Base-by-base conservation (phyloP, 331 rosid genomes). In the Spiraea crenata region DNA sequence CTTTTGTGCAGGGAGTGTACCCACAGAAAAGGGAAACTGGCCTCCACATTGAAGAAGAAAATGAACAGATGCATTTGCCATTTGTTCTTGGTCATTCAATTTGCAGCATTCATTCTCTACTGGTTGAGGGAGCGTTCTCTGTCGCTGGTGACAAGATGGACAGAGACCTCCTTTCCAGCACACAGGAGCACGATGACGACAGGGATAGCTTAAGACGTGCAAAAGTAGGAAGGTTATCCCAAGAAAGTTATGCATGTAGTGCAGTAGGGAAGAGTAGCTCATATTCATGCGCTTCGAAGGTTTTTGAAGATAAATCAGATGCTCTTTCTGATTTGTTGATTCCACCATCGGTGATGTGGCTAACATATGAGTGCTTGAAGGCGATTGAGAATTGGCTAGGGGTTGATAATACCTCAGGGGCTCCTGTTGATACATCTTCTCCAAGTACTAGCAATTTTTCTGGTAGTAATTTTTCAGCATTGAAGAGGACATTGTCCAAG, bases 21-120 rank as follows among this genome's bases (percentile, higher is more conserved):
- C 93, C 96, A 64, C 98, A 86, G 65, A 95, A 86, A 89, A 82
- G 99, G 83, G 99, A 91, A 80, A 84, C 87, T 5, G 96, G 90
- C 67, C 81, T 85, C 70, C 98, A 65, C 75, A 77, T 88, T 58
- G 99, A 95, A 86, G 99, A 95, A 68, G 99, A 95, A 76, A 91
- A 81, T 84, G 96, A 89, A 62, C 70, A 19, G 76, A 86, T 88
- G 65, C 85, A 82, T 77, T 57, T 84, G 40, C 96, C 92, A 71
- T 95, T 88, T 58, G 79, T 78, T 69, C 83, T 95, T 61, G 87
- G 92, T 71, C 86, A 88, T 80, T 82, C 84, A 60, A 83, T 95
- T 76, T 87, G 89, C 72, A 89, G 86, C 67, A 87, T 95, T 75
- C 93, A 95, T 78, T 71, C 91, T 80, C 78, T 89, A 57, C 80